Percentiles rank a stretch among this genome's conserved stretches.
Evolutionary conservation across 768 basidiomycete genomes (phyloP).

Genomic region (Tricholoma hemisulphureum): DNA sequence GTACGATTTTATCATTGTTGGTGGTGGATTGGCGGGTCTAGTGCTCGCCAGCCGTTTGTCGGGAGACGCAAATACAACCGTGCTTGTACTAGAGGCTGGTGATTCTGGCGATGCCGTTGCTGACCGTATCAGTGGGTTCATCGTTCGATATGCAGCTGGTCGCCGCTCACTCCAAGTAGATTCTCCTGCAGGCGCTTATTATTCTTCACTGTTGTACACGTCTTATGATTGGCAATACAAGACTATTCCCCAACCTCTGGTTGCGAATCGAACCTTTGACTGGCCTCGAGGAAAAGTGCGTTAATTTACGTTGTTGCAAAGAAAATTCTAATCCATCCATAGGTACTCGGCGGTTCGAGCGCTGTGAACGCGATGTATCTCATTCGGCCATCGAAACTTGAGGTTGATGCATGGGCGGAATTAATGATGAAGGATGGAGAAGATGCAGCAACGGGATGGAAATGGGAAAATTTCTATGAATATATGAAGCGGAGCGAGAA

Average conservation of each 20-base stretch:
- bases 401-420: constrained; percentile 42
- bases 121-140: constrained; percentile 27
- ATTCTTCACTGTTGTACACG: constrained; percentile 43
- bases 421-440: constrained; percentile 33
- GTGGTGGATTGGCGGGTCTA: constrained; percentile 33
- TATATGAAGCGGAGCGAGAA: constrained; percentile 50
- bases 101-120: constrained; percentile 20
- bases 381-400: constrained; percentile 49
- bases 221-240: constrained; percentile 57
- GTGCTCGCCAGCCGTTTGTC: constrained; percentile 34
- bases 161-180: constrained; percentile 30
- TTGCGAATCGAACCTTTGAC: constrained; percentile 39
- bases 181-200: constrained; percentile 52
- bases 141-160: not conserved
- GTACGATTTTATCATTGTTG: constrained; percentile 54
- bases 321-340: not conserved
- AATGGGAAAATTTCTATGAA: constrained; percentile 41
- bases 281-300: constrained; percentile 65
- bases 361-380: constrained; percentile 72
- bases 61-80: constrained; percentile 30
- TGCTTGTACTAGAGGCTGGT: constrained; percentile 42
- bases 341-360: constrained; percentile 66
- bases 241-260: constrained; percentile 46
- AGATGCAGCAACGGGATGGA: constrained; percentile 33
- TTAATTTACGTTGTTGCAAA: not conserved